Conservation (phyloP, 495 filamentous ascomycete genomes). For the Patellaria atrata region DNA sequence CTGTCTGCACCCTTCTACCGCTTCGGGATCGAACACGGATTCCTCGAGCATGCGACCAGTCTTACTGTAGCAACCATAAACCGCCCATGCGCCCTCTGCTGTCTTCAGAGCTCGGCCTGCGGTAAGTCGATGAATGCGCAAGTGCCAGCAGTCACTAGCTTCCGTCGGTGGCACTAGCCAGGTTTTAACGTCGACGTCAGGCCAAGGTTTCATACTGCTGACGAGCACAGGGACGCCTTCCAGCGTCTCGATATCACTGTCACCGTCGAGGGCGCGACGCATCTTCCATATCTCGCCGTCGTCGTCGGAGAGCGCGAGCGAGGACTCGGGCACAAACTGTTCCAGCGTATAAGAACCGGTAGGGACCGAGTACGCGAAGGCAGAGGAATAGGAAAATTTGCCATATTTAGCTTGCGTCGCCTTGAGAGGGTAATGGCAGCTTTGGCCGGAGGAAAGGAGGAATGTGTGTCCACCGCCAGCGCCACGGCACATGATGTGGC, state of each 20-base stretch:
- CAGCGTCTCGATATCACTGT: slow-evolving; percentile 40
- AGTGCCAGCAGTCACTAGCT: slow-evolving; percentile 17
- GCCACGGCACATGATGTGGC: slow-evolving; percentile 47
- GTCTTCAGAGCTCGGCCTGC: slow-evolving; percentile 13
- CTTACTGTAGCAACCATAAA: slow-evolving; percentile 42
- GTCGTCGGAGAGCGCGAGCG: slow-evolving; percentile 64
- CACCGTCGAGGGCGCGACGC: slow-evolving; percentile 36
- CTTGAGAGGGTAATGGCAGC: slow-evolving; percentile 64
- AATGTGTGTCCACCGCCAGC: slow-evolving; percentile 58
- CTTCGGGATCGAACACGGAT: slow-evolving; percentile 34
- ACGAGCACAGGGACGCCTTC: slow-evolving; percentile 41
- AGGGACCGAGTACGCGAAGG: slow-evolving; percentile 63
- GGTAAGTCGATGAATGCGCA: slow-evolving; percentile 13
- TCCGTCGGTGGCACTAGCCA: slow-evolving; percentile 18
- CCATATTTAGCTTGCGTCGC: slow-evolving; percentile 74
- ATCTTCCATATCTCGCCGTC: slow-evolving; percentile 69
- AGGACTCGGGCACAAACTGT: slow-evolving; percentile 58
- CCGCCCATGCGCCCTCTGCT: slow-evolving; percentile 40
- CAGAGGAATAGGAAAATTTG: slow-evolving; percentile 58
- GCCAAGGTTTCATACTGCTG: slow-evolving; percentile 39
- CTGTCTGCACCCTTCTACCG: slow-evolving; percentile 41
- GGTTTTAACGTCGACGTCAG: slow-evolving; percentile 19
- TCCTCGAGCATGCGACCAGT: slow-evolving; percentile 39
- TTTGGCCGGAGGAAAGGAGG: slow-evolving; percentile 59
- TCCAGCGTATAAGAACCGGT: slow-evolving; percentile 62